A percentile compares a stretch with the other conserved stretches of the same genome.
Conservation (phyloP, 2,329 filamentous ascomycete genomes). For the Sporothrix pseudoabietina region DNA sequence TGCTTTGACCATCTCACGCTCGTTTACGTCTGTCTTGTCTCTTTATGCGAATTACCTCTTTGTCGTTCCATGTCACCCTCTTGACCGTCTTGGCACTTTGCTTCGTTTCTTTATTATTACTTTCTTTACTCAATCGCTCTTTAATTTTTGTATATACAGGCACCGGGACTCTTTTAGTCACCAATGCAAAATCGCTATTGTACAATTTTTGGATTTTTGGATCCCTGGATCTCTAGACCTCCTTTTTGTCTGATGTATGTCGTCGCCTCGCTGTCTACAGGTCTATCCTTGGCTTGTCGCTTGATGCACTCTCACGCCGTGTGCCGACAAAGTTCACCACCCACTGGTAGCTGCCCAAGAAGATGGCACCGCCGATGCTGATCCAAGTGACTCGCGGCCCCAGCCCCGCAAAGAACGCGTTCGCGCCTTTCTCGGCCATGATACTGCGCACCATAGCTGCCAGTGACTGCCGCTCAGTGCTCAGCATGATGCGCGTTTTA, state of each 20-base stretch:
- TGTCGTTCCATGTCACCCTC: not conserved
- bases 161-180: not conserved
- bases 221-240: no score
- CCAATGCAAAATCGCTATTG: constrained; percentile 22
- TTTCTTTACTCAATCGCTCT: not conserved
- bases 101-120: constrained; percentile 1
- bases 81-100: not conserved
- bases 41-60: not conserved
- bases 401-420: constrained; percentile 73
- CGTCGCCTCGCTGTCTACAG: not conserved
- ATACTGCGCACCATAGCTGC: constrained; percentile 65
- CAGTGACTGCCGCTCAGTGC: constrained; percentile 65
- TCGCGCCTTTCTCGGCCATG: constrained; percentile 62
- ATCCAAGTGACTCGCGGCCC: constrained; percentile 93
- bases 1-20: not conserved
- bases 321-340: constrained; percentile 69
- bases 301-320: constrained; percentile 43
- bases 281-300: constrained; percentile 9
- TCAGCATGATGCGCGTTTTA: constrained; percentile 96
- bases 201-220: constrained; percentile 2
- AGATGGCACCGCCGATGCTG: constrained; percentile 89
- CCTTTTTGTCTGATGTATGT: not conserved
- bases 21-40: not conserved
- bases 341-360: constrained; percentile 91
- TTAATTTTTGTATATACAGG: constrained; percentile 17